Evolutionary conservation across 179 eudicot species (phyloP).

Genomic region (Beta corolliflora): DNA sequence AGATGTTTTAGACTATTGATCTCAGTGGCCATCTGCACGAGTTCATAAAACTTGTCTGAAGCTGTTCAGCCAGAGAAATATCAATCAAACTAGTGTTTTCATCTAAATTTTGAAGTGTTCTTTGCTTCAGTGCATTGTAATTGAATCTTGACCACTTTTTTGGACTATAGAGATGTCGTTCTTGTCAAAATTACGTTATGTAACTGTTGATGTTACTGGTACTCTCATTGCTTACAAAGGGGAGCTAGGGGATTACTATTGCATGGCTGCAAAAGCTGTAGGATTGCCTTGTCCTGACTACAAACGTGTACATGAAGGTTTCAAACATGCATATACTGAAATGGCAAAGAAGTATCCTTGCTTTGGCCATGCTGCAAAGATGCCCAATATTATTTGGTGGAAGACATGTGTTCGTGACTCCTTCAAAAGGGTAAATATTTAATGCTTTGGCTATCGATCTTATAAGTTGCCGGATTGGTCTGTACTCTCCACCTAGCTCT

Average conservation of each 20-base stretch:
- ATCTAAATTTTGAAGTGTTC: neutral
- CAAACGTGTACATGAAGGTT: conserved; percentile 88
- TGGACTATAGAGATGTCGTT: conserved; percentile 50
- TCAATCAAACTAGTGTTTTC: conserved; percentile 6
- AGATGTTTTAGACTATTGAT: conserved; percentile 1
- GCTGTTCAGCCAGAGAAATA: conserved; percentile 10
- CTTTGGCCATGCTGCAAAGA: conserved; percentile 85
- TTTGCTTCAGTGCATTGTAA: neutral
- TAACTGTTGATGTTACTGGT: conserved; percentile 95
- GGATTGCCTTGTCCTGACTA: conserved; percentile 96
- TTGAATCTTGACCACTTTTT: conserved; percentile 10
- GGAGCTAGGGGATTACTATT: conserved; percentile 93
- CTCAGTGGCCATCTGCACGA: neutral
- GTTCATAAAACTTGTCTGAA: neutral
- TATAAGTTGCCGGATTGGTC: neutral
- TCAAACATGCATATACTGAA: conserved; percentile 76
- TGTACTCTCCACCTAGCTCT: no score
- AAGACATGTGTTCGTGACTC: conserved; percentile 88
- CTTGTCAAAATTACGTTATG: conserved; percentile 64
- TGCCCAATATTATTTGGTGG: conserved; percentile 97
- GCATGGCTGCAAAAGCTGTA: conserved; percentile 96
- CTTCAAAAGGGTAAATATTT: conserved; percentile 60
- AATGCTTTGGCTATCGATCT: neutral
- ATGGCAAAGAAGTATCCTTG: conserved; percentile 97
- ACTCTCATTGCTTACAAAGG: conserved; percentile 96